Evolutionary conservation across 1,284 basidiomycete species (phyloP).

Genomic region (Puccinia polysora): DNA sequence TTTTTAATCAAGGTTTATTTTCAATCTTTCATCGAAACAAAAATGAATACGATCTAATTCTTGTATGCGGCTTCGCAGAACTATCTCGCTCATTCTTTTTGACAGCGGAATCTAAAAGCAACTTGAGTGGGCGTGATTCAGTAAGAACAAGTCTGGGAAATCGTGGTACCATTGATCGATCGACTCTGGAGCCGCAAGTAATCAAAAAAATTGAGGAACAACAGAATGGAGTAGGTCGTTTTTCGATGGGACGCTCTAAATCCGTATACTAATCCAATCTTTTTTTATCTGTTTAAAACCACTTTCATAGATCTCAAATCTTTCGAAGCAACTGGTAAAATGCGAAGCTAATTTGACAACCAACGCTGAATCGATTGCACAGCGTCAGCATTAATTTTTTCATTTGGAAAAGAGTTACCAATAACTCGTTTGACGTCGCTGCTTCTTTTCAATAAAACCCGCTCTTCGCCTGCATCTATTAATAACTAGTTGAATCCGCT

Average conservation of each 20-base stretch:
- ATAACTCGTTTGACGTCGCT: too few species aligned
- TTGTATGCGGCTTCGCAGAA: too few species aligned
- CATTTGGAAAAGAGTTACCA: conserved; percentile 51
- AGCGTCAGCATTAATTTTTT: too few species aligned
- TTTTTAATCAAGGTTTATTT: too few species aligned
- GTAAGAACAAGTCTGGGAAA: conserved; percentile 7
- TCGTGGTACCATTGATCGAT: conserved; percentile 48
- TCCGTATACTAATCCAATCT: neutral
- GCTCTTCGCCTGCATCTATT: neutral
- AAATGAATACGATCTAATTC: too few species aligned
- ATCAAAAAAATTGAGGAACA: conserved; percentile 67
- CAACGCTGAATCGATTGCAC: conserved; percentile 77
- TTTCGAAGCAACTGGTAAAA: conserved; percentile 83
- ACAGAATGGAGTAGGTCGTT: conserved; percentile 60
- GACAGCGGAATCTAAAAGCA: neutral
- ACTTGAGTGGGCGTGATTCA: conserved; percentile 3
- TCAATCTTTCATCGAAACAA: too few species aligned
- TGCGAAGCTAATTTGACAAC: conserved; percentile 84
- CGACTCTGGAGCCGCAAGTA: conserved; percentile 60
- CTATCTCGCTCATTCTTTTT: neutral
- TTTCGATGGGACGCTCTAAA: too few species aligned
- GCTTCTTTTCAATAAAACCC: too few species aligned
- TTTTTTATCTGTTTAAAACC: neutral
- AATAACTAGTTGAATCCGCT: conserved; percentile 66
- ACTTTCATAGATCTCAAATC: conserved; percentile 65